Base-by-base conservation (phyloP, 192 early-diverging fungal species). In the Backusella australiensis region DNA sequence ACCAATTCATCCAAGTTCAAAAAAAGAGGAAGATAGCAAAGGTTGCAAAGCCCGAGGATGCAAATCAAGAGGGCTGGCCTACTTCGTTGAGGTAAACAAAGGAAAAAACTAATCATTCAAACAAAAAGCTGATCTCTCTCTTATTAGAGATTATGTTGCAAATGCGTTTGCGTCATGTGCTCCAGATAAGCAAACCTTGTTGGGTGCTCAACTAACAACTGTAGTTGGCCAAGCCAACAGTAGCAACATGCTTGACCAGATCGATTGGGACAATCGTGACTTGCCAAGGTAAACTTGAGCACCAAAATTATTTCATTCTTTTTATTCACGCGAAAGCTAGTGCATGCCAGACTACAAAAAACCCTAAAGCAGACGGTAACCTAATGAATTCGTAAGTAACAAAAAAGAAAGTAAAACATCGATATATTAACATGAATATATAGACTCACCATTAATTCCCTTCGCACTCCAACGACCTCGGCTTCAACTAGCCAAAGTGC, bases 201-300 rank as follows among this genome's bases (percentile, higher is more conserved):
- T 88, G 14, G 84, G 91, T 77, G 72, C 71, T n/a, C 82, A 91
- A 75, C 73, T 95, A 29, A 89, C 84, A 73, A 71, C 69, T 1
- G 35, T 93, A 63, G 92, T 95, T 65, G 75, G 71, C 7, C 77
- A 81, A 39, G 81, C 85, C 36, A 82, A 86, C 34, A 8, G 36
- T 6, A 75, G 82, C 23, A 80, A 82, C 19, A 85, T 76, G 34
- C 44, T 94, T 23, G 83, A 79, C 72, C 80, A 78, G 0, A 87
- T 89, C 1, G 89, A 94, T 75, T 96, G 94, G 94, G 85, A 89
- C 4, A 80, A 86, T n/a, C 87, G 91, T 86, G 77, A 77, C 0
- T 77, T 95, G 34, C 93, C 94, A 71, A 77, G 74, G 92, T 93
- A 81, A n/a, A 3, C 2, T 32, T 32, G 32, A 3, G 32, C 32